Base-by-base conservation (phyloP, 768 basidiomycete species). In the Stropharia rugosoannulata region DNA sequence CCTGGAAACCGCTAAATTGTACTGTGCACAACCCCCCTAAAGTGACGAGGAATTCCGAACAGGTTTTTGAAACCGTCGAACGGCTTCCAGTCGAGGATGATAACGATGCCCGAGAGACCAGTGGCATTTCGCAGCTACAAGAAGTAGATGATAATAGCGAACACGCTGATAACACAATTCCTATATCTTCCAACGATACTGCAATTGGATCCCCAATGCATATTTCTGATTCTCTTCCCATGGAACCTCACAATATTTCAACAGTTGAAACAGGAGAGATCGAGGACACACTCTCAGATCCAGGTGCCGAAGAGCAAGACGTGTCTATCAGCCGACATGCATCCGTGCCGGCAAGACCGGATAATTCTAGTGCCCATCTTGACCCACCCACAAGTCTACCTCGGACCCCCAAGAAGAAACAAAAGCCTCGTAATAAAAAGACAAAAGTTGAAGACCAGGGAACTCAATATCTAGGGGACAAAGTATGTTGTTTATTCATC, bases 381-480 rank as follows among this genome's bases (percentile, higher is more conserved):
- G 46, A 48, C 25, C 46, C 38, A 48, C n/a, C 45, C 12, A n/a
- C 38, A 38, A 47, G 48, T 12, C 7, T 29, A 43, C 52, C 49
- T 59, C 51, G 36, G 43, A 15, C 40, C 10, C 38, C 64, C 56
- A 61, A 63, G 63, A 62, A 64, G 63, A 68, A 66, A 63, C 67
- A 64, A 49, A 66, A 68, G 56, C 62, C 53, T 53, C 72, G 67
- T 58, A 70, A 65, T 65, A 80, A 73, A 66, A 78, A 79, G 62
- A 25, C 59, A 2, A 54, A 49, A 42, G 36, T 74, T 59, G 64
- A 70, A 60, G 65, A 70, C 64, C 64, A 75, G 69, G 48, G 60
- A 19, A 59, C 56, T 2, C 78, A 80, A 48, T 83, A 80, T 79
- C 68, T 93, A 4, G 90, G 88, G 43, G 89, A 93, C 72, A 93